Evolutionary conservation across 352 stramenopile species (phyloP), one percentile per base, ranked within the genome.

Genomic region (Hyaloperonospora brassicae): DNA sequence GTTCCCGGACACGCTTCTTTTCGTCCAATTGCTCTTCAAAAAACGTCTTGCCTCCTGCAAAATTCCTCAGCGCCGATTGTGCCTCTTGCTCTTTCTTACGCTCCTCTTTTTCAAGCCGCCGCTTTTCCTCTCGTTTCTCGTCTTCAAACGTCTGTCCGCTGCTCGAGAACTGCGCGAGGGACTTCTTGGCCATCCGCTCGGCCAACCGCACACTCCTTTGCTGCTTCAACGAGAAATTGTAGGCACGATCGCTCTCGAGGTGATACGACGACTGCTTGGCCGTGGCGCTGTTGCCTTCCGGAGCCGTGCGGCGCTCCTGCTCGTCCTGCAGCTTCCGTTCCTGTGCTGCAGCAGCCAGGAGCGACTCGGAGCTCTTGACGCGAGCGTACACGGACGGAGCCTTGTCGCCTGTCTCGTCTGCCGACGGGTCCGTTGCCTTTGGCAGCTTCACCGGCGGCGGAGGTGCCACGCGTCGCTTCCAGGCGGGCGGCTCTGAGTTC

Each of bases 1-100:
- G 62, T 30, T 87, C 70, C 14, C 79, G 70, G 47, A 71, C 39
- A 0, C 71, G 70, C 36, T 74, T 84, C 61, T 80, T 85, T 58
- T 84, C 72, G 9, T 86, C 72, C 0, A 82, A 39, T 24, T 83
- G 76, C 50, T 82, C 74, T 24, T 86, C 77, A 14, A 83, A 70
- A 53, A 64, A 81, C 11, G 70, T 76, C 52, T 86, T 87, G 1
- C 68, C 74, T 9, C 62, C 63, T 8, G 64, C 62, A 49, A 64
- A 74, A 25, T 72, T 72, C 12, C 50, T 46, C 47, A 78, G 46
- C 22, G 57, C 57, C 23, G 70, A 61, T 44, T 79, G 73, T 0
- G 68, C 72, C 23, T 74, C 66, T 25, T 68, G 61, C 52, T 58
- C 47, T 7, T 62, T 58, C 34, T 65, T 58, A 4, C 57, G 51